Evolutionary conservation across 768 basidiomycete species (phyloP), one percentile per base, ranked within the genome.

Genomic region (Lyophyllum decastes): DNA sequence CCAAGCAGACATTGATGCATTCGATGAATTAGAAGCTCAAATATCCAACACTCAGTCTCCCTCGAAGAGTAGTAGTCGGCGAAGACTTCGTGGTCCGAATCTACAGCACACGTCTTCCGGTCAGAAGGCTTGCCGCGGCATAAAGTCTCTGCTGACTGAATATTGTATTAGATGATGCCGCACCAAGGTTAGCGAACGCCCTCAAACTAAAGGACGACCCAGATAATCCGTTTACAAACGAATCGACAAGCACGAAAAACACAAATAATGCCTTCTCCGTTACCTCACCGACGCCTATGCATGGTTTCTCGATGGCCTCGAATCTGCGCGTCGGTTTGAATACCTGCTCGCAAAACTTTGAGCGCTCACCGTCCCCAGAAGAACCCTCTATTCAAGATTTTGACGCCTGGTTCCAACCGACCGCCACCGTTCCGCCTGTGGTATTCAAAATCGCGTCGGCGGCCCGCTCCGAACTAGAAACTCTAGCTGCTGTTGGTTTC

Each of bases 21-120:
- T 85, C 45, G 85, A 87, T 65, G 73, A 73, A 35, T 66, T 86
- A 11, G 81, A 86, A 26, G 72, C 82, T 5, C 82, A 82, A 17
- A 21, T 47, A 2, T 63, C 58, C 2, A 61, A 60, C 34, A 57
- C 60, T 7, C 63, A 61, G 41, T 58, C 60, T 33, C 47, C 63
- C 10, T 26, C 33, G 22, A 59, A 58, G 27, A 50, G 22, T 26
- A 55, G 51, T 25, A 57, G 53, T 24, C 52, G 57, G 27, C 19
- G 40, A 35, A 35, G 35, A 43, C 55, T 12, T 11, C 44, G 43
- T 43, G 22, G 4, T n/a, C 26, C 26, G 26, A 17, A 21, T 38
- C 25, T 25, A 33, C 58, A 52, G 33, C 46, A 21, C 19, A 14
- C 24, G 17, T 34, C 40, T 47, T 48, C 48, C 47, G 51, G 58